phyloP scores from a whole-genome alignment of 257 asterid species.

The Mentha longifolia region DNA sequence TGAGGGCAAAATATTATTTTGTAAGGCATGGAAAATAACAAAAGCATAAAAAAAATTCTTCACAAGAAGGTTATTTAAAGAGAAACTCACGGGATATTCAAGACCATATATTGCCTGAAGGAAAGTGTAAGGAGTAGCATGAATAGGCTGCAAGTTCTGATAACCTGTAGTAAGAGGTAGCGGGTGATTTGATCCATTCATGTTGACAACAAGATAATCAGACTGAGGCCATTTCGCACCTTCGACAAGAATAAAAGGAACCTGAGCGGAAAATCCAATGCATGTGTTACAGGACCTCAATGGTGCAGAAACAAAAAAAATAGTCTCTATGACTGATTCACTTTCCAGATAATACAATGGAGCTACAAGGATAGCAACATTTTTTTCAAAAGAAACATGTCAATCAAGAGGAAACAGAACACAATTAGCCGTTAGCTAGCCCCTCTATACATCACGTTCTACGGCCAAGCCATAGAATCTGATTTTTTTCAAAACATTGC shows the following conservation, averaged over 20 bases:
- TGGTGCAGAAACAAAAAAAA: slow-evolving; percentile 4
- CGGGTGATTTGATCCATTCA: slow-evolving; percentile 87
- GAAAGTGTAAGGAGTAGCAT: slow-evolving; percentile 71
- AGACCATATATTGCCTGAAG: slow-evolving; percentile 90
- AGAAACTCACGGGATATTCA: slow-evolving; percentile 79
- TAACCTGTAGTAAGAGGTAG: slow-evolving; percentile 79
- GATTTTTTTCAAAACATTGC: slow-evolving; percentile 12
- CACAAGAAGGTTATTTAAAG: slow-evolving; percentile 26
- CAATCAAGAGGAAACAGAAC: slow-evolving; percentile 3
- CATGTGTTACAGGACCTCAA: slow-evolving; percentile 32
- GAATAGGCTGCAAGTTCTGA: slow-evolving; percentile 69
- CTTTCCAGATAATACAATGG: neutral
- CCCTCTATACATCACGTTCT: neutral
- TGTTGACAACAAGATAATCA: slow-evolving; percentile 68
- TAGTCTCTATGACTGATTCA: neutral
- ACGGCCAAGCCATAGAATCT: neutral
- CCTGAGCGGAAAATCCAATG: slow-evolving; percentile 48
- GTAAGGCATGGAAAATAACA: slow-evolving; percentile 23
- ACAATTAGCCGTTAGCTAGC: neutral
- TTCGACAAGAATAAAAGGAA: slow-evolving; percentile 83
- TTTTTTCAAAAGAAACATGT: neutral
- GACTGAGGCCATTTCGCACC: slow-evolving; percentile 60
- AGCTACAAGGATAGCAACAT: neutral
- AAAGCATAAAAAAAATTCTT: slow-evolving; percentile 25
- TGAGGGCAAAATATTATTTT: slow-evolving; percentile 34